phyloP scores from a whole-genome alignment of 495 filamentous ascomycete species.

The Penicillium argentinense region DNA sequence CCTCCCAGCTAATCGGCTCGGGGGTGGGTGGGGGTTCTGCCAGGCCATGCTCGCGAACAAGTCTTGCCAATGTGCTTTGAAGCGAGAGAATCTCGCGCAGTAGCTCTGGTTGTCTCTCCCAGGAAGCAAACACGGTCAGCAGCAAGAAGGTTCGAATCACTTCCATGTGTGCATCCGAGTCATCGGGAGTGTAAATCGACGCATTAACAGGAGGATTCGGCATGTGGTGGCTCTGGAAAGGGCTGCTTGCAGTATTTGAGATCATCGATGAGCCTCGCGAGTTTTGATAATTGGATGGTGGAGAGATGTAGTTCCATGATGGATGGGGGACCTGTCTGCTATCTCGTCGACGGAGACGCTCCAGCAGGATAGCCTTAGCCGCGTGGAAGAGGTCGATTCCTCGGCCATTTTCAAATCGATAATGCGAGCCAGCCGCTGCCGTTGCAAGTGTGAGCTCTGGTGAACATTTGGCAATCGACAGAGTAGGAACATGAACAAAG shows the following conservation, averaged over 20 bases:
- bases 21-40: constrained; percentile 31
- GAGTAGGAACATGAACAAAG: constrained; percentile 50
- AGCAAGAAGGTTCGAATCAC: constrained; percentile 49
- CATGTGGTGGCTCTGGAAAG: constrained; percentile 38
- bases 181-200: constrained; percentile 41
- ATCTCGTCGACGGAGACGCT: constrained; percentile 47
- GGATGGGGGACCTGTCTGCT: constrained; percentile 45
- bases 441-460: constrained; percentile 48
- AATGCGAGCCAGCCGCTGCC: constrained; percentile 51
- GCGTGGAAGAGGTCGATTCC: constrained; percentile 73
- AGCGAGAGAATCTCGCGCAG: constrained; percentile 51
- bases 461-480: constrained; percentile 45
- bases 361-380: constrained; percentile 46
- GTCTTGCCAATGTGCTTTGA: constrained; percentile 48
- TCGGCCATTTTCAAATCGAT: constrained; percentile 64
- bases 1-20: constrained; percentile 47
- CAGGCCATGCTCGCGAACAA: constrained; percentile 50
- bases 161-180: constrained; percentile 52
- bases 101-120: constrained; percentile 51
- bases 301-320: constrained; percentile 46
- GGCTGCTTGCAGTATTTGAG: constrained; percentile 41
- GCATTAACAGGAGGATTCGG: constrained; percentile 29
- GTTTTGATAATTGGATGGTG: constrained; percentile 36
- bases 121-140: constrained; percentile 53
- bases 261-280: constrained; percentile 42